Conservation (phyloP, 2,329 filamentous ascomycete genomes). For the Fusarium illudens region DNA sequence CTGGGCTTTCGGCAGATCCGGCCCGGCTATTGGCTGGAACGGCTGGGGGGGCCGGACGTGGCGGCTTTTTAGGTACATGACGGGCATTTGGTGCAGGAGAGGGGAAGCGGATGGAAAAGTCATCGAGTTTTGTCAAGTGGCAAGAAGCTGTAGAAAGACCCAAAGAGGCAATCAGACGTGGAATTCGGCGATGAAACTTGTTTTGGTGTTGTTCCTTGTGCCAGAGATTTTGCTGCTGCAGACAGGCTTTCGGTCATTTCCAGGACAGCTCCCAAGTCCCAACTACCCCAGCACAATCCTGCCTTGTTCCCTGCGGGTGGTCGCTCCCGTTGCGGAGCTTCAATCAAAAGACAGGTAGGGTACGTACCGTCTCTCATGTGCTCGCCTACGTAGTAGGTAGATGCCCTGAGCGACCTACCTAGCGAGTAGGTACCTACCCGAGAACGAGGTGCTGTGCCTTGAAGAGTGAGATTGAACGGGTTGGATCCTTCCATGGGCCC, state of each 20-base stretch:
- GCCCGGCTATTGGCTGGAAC: slow-evolving; percentile 45
- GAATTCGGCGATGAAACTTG: background rate
- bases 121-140: slow-evolving; percentile 18
- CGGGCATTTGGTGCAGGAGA: slow-evolving; percentile 11
- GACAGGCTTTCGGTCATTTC: background rate
- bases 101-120: slow-evolving; percentile 12
- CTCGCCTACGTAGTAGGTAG: background rate
- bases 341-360: background rate
- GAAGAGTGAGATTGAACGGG: slow-evolving; percentile 21
- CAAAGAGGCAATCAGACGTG: background rate
- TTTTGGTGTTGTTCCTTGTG: background rate
- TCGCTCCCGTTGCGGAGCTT: slow-evolving; percentile 7
- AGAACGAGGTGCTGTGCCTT: background rate
- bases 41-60: slow-evolving; percentile 26
- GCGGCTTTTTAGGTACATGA: slow-evolving; percentile 19
- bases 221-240: background rate
- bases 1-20: slow-evolving; percentile 27
- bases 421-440: too few species aligned
- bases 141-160: slow-evolving; percentile 2
- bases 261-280: background rate
- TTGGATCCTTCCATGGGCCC: slow-evolving; percentile 21
- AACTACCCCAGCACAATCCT: background rate
- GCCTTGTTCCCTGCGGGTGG: slow-evolving; percentile 14
- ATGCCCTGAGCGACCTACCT: background rate
- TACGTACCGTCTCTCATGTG: background rate